Percentiles rank a stretch among this genome's conserved stretches.
phyloP scores from a whole-genome alignment of 805 yeast species.

The Candida mattraensis region DNA sequence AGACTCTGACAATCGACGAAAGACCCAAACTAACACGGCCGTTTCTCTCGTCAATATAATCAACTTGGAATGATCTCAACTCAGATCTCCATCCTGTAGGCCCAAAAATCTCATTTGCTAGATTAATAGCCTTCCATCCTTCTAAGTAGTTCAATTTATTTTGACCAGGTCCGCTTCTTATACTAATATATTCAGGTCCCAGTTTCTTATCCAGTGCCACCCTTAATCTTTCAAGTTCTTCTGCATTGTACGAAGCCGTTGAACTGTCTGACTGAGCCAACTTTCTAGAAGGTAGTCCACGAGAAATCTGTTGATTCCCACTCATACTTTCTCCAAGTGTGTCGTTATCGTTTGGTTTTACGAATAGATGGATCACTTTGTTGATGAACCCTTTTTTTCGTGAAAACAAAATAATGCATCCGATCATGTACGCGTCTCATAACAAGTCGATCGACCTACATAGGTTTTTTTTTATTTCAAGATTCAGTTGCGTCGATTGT shows the following conservation, averaged over 20 bases:
- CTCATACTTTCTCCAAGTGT: too few relatives aligned
- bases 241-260: constrained; percentile 20
- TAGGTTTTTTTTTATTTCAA: too few relatives aligned
- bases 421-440: too few relatives aligned
- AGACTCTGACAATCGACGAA: constrained; percentile 68
- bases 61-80: constrained; percentile 62
- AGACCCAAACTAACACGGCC: constrained; percentile 64
- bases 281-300: constrained; percentile 12
- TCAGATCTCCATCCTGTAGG: constrained; percentile 84
- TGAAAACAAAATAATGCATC: too few relatives aligned
- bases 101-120: constrained; percentile 82
- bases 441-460: too few relatives aligned
- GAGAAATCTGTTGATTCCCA: too few relatives aligned
- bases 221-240: constrained; percentile 28
- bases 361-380: too few relatives aligned
- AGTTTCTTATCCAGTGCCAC: constrained; percentile 40
- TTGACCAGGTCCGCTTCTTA: constrained; percentile 74
- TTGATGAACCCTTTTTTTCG: too few relatives aligned
- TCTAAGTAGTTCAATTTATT: constrained; percentile 69
- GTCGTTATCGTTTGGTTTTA: too few relatives aligned
- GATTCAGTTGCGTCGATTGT: too few relatives aligned
- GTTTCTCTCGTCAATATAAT: constrained; percentile 64
- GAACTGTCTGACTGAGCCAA: constrained; percentile 1
- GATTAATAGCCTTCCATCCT: constrained; percentile 79
- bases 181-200: constrained; percentile 79